A percentile compares a stretch with the other conserved stretches of the same genome.
Evolutionary conservation across 208 protist species (phyloP).

Genomic region (Leishmania braziliensis): DNA sequence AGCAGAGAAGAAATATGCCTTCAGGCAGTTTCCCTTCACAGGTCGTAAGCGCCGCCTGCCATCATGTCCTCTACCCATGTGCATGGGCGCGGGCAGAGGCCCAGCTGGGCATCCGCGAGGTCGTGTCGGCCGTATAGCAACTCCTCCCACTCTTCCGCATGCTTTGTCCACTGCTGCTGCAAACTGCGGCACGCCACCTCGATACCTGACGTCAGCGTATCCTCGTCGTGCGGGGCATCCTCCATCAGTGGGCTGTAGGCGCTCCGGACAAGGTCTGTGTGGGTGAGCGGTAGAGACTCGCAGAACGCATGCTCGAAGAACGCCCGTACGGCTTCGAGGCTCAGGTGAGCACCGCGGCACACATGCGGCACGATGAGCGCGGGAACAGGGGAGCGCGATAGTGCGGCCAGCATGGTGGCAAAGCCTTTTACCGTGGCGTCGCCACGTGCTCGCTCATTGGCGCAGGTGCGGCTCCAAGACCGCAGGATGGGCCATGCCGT

Average conservation of each 20-base stretch:
- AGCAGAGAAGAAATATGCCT: background rate
- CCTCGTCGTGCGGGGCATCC: conserved; percentile 39
- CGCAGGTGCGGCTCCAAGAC: conserved; percentile 32
- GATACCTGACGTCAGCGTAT: conserved; percentile 43
- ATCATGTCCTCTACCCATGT: conserved; percentile 5
- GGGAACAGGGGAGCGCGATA: conserved; percentile 9
- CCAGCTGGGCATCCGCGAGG: conserved; percentile 12
- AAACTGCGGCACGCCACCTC: conserved; percentile 20
- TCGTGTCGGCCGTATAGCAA: conserved; percentile 8
- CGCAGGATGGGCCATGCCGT: conserved; percentile 34
- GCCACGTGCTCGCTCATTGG: conserved; percentile 3
- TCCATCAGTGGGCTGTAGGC: conserved; percentile 38
- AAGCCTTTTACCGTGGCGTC: conserved; percentile 5
- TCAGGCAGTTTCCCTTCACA: conserved; percentile 5
- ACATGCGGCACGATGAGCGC: background rate
- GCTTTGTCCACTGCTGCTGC: conserved; percentile 5
- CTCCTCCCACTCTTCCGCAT: conserved; percentile 1
- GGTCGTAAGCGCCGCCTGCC: conserved; percentile 17
- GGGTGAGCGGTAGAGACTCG: conserved; percentile 34
- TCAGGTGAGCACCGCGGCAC: conserved; percentile 17
- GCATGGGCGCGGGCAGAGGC: conserved; percentile 23
- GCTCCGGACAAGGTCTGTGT: conserved; percentile 34
- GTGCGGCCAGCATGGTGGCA: conserved; percentile 21
- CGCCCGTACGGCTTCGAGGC: conserved; percentile 9
- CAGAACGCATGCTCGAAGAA: conserved; percentile 34